A percentile compares a stretch with the other conserved stretches of the same genome.
Evolutionary conservation across 1,284 basidiomycete genomes (phyloP).

Genomic region (Trametes sp.): DNA sequence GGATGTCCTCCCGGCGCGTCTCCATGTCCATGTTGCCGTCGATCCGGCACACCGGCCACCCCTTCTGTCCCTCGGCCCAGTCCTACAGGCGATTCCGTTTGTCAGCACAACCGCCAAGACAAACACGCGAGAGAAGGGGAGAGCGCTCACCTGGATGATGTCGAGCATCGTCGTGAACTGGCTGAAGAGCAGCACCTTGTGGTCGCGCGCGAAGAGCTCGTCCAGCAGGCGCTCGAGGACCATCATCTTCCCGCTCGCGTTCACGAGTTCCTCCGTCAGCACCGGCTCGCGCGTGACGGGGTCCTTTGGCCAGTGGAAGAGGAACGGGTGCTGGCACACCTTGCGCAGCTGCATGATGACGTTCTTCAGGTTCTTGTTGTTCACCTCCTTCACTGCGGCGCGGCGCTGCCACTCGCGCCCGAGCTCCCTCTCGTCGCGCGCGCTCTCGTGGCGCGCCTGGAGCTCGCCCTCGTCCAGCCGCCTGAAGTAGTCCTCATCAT

Average conservation of each 20-base stretch:
- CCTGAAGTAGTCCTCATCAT: slow-evolving; percentile 76
- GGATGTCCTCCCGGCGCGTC: slow-evolving; percentile 88
- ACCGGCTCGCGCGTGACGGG: slow-evolving; percentile 64
- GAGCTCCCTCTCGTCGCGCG: slow-evolving; percentile 50
- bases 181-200: slow-evolving; percentile 94
- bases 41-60: slow-evolving; percentile 87
- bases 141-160: slow-evolving; percentile 87
- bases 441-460: slow-evolving; percentile 42
- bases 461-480: slow-evolving; percentile 59
- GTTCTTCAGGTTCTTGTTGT: slow-evolving; percentile 93
- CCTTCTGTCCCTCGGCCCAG: slow-evolving; percentile 86
- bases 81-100: slow-evolving; percentile 67
- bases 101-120: too few relatives aligned
- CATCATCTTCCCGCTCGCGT: slow-evolving; percentile 96
- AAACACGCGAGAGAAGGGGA: too few relatives aligned
- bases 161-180: slow-evolving; percentile 98
- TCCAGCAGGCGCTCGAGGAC: slow-evolving; percentile 88
- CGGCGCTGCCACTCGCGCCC: slow-evolving; percentile 64
- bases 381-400: slow-evolving; percentile 83
- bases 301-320: slow-evolving; percentile 91
- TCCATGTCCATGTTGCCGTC: slow-evolving; percentile 85
- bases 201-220: slow-evolving; percentile 82
- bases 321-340: slow-evolving; percentile 93
- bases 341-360: slow-evolving; percentile 94
- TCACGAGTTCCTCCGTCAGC: slow-evolving; percentile 80